Base-by-base conservation (phyloP, 768 basidiomycete species). In the Sarcodon sp. region DNA sequence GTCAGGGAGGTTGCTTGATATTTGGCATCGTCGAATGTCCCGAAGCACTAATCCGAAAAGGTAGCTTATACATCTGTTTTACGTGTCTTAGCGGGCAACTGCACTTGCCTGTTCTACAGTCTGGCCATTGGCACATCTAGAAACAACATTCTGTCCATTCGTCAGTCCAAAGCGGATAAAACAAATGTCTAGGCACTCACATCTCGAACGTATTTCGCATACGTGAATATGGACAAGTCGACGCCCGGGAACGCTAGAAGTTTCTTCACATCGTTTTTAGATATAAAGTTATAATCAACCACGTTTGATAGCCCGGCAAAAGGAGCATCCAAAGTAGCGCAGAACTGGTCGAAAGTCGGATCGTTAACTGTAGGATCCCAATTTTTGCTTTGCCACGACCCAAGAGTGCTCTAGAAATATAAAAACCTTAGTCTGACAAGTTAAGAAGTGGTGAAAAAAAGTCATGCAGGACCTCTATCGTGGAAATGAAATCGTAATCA, bases 301-400 rank as follows among this genome's bases (percentile, higher is more conserved):
- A 63, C 54, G 0, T 54, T 55, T 7, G 57, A 49, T 8, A 51
- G 49, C 13, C 47, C 16, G 6, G 45, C 46, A n/a, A 57, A 59
- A 12, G 77, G 70, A 50, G 69, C 70, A 53, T 63, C 69, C 49
- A 90, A 59, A 0, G 71, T 62, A 32, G 61, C 64, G 57, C 87
- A 90, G 58, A 89, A 89, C 33, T 77, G 65, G 45, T 85, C 79
- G 52, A 87, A 90, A 1, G 46, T 59, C 1, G 70, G 72, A 56
- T 74, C 82, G 6, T 71, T 74, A 43, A 84, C 75, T 11, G 65
- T 64, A 0, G 86, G 83, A 60, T 94, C 85, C 93, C 92, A 97
- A 59, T 82, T 83, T 62, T 83, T 84, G 0, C 68, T 71, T 66
- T 97, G 93, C 87, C 90, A 94, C 6, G 62, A 65, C 0, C 73